These are phyloP conservation scores for Dryas drummondii DNA, from an alignment of 306 rosid species.

Conservation along the genomic window DNA sequence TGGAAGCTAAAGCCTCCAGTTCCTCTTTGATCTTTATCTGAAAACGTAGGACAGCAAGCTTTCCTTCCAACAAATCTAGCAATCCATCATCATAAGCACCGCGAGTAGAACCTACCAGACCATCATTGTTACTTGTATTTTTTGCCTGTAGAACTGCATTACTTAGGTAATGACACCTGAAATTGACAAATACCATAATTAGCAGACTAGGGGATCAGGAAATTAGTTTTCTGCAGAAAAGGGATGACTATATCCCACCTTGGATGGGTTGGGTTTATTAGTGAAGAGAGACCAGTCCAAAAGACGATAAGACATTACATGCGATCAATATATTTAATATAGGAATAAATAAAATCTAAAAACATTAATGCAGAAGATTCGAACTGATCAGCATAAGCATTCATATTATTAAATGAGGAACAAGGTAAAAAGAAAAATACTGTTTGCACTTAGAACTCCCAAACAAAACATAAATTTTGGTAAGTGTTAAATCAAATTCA, in stretches of 20 bases:
- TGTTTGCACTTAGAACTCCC: neutral
- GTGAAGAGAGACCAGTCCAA: neutral
- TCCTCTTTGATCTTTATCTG: conserved; percentile 90
- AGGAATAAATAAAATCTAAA: neutral
- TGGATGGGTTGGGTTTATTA: neutral
- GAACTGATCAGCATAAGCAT: neutral
- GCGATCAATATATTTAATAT: neutral
- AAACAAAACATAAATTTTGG: neutral
- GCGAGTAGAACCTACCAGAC: conserved; percentile 61
- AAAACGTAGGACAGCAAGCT: conserved; percentile 95
- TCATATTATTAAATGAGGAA: neutral
- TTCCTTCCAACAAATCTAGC: conserved; percentile 94
- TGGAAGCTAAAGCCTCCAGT: conserved; percentile 70
- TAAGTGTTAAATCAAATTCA: neutral
- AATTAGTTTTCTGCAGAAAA: neutral
- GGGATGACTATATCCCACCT: neutral
- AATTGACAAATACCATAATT: conserved; percentile 28
- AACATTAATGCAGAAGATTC: neutral
- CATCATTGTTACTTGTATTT: conserved; percentile 64
- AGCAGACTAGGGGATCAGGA: conserved; percentile 11
- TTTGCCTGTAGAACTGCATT: conserved; percentile 95
- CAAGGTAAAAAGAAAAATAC: neutral
- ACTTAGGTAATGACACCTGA: conserved; percentile 88
- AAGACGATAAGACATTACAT: neutral
- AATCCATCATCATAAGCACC: conserved; percentile 71